Evolutionary conservation across 495 filamentous ascomycete genomes (phyloP).

Genomic region (Aspergillus biplanus): DNA sequence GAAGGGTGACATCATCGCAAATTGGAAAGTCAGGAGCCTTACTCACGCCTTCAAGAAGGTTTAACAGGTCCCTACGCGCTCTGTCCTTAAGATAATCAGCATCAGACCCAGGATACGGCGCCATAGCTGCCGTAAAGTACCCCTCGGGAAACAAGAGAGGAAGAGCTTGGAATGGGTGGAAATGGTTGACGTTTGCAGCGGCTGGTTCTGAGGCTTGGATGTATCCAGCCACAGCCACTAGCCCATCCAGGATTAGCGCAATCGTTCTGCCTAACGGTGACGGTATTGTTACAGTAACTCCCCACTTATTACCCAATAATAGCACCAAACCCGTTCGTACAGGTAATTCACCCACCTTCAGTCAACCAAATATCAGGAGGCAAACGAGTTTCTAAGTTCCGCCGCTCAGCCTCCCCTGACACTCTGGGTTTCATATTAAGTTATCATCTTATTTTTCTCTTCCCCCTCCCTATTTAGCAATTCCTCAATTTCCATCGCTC

Average conservation of each 20-base stretch:
- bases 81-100: slow-evolving; percentile 80
- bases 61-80: slow-evolving; percentile 81
- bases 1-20: background rate
- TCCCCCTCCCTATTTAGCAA: slow-evolving; percentile 17
- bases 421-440: slow-evolving; percentile 18
- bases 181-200: slow-evolving; percentile 22
- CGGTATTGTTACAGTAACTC: slow-evolving; percentile 28
- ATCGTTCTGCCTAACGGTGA: slow-evolving; percentile 12
- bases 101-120: slow-evolving; percentile 74
- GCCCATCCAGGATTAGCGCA: slow-evolving; percentile 24
- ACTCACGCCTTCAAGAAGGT: slow-evolving; percentile 91
- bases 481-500: slow-evolving; percentile 19
- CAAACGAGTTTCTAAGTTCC: slow-evolving; percentile 19
- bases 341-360: slow-evolving; percentile 17
- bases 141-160: slow-evolving; percentile 28
- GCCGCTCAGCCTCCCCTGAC: slow-evolving; percentile 23
- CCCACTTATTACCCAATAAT: slow-evolving; percentile 8
- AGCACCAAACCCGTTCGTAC: background rate
- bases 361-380: slow-evolving; percentile 18
- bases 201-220: slow-evolving; percentile 24
- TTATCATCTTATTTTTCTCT: slow-evolving; percentile 13
- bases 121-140: slow-evolving; percentile 47
- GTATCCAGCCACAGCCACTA: slow-evolving; percentile 25
- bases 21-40: slow-evolving; percentile 36
- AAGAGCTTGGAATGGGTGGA: slow-evolving; percentile 13